Percentiles rank a stretch among this genome's conserved stretches.
Evolutionary conservation across 192 early-diverging fungal species (phyloP).

Genomic region (Fimicolochytrium jonesii): DNA sequence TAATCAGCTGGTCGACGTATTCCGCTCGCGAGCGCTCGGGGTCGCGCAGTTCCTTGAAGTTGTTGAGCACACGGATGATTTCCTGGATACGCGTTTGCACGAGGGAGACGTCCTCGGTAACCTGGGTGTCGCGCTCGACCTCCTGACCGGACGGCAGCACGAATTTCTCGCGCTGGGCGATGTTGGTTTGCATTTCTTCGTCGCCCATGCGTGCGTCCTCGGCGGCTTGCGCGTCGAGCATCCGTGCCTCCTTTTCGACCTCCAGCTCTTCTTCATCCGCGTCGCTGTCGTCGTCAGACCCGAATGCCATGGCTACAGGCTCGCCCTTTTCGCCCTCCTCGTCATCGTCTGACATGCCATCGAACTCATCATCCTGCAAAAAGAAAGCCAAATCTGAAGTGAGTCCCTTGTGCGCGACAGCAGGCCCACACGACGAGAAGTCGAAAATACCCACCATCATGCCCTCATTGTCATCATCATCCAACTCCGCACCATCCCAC

Average conservation of each 20-base stretch:
- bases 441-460: slow-evolving; percentile 17
- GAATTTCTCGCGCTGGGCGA: slow-evolving; percentile 63
- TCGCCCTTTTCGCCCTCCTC: slow-evolving; percentile 17
- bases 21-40: slow-evolving; percentile 70
- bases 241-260: slow-evolving; percentile 70
- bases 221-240: slow-evolving; percentile 53
- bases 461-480: slow-evolving; percentile 32
- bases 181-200: slow-evolving; percentile 71
- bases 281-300: slow-evolving; percentile 44
- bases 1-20: slow-evolving; percentile 80
- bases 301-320: slow-evolving; percentile 25
- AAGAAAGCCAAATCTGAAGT: not conserved
- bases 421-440: too few relatives aligned
- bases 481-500: slow-evolving; percentile 23
- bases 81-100: slow-evolving; percentile 89
- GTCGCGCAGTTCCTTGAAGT: slow-evolving; percentile 83
- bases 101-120: slow-evolving; percentile 62
- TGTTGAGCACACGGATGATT: slow-evolving; percentile 79
- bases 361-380: slow-evolving; percentile 33
- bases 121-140: slow-evolving; percentile 62
- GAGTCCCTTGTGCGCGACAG: too few relatives aligned
- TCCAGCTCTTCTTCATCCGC: slow-evolving; percentile 54
- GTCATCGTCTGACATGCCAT: slow-evolving; percentile 24
- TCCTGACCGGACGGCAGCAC: slow-evolving; percentile 59
- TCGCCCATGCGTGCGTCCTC: slow-evolving; percentile 72